Evolutionary conservation across 805 yeast species (phyloP), one percentile per base, ranked within the genome.

Genomic region (Wickerhamiella kurtzmanii): DNA sequence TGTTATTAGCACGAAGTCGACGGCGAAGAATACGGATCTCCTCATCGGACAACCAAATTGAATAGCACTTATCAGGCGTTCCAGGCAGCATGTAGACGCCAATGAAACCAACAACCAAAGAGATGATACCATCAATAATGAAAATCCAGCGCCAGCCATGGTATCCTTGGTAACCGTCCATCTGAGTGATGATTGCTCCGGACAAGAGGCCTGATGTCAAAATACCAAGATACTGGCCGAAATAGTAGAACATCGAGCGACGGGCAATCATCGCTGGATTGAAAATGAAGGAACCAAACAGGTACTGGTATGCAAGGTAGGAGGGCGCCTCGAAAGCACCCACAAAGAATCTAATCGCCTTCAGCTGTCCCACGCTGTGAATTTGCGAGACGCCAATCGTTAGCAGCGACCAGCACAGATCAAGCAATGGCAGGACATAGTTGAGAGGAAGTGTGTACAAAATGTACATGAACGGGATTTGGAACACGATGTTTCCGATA

Each of bases 61-160:
- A 73, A 47, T 73, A 72, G 56, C 79, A 71, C 46, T 70, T 67
- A 44, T 69, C 63, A 4, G 86, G 85, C 17, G 82, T 79, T 43
- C 85, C 86, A 8, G 86, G 87, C 50, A 78, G 63, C 55, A 68
- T 53, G 56, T 72, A 74, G 48, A 70, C 67, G 0, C 82, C 82
- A 44, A 74, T 49, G 5, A 80, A 9, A 4, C 80, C 82, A 35
- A 80, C 73, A 2, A 69, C 75, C 22, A 79, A 56, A 3, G 81
- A 75, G 43, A 81, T 70, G 43, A 75, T 56, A 11, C 79, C 80
- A 58, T 79, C 84, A 50, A 81, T 69, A 42, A 81, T 74, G 56
- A 77, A 80, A 58, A 77, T 75, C 86, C 86, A 81, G 65, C 79
- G 69, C 86, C 86, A 81, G 11, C 83, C 77, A 6, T 70, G 69